A percentile compares a stretch with the other conserved stretches of the same genome.
phyloP scores from a whole-genome alignment of 768 basidiomycete species.

The Tylopilus rubrobrunneus region DNA sequence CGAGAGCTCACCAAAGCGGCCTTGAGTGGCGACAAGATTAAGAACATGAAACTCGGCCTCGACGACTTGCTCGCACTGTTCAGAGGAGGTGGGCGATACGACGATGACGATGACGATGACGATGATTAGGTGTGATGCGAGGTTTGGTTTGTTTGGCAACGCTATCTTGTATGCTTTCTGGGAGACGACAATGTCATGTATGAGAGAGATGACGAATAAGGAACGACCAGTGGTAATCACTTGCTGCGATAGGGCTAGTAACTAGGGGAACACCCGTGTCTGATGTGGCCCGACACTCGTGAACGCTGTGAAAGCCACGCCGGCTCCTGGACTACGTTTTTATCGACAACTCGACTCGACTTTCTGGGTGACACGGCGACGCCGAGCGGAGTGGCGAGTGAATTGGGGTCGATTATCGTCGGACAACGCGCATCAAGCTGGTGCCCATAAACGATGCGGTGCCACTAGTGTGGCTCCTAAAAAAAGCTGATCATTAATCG shows the following conservation, averaged over 20 bases:
- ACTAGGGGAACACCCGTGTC: no score
- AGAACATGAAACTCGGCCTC: slow-evolving; percentile 78
- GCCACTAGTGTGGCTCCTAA: no score
- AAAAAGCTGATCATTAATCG: no score
- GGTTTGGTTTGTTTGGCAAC: not conserved
- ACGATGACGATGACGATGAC: slow-evolving; percentile 40
- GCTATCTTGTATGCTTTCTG: not conserved
- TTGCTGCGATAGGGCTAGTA: not conserved
- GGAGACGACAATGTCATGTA: not conserved
- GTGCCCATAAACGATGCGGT: no score
- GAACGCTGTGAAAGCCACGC: not conserved
- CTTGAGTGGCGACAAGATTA: slow-evolving; percentile 82
- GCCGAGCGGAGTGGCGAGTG: not conserved
- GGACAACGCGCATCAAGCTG: not conserved
- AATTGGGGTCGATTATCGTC: no score
- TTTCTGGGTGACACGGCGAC: no score
- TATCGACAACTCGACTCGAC: not conserved
- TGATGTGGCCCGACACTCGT: no score
- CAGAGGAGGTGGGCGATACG: slow-evolving; percentile 52
- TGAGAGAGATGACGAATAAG: not conserved
- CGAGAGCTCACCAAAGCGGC: slow-evolving; percentile 80
- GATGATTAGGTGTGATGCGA: not conserved
- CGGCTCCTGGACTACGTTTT: not conserved
- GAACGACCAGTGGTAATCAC: not conserved
- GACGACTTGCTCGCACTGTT: slow-evolving; percentile 85